These are phyloP conservation scores for Ceratobasidium sp. DNA, from an alignment of 1,284 basidiomycete species.

Conservation along the genomic window DNA sequence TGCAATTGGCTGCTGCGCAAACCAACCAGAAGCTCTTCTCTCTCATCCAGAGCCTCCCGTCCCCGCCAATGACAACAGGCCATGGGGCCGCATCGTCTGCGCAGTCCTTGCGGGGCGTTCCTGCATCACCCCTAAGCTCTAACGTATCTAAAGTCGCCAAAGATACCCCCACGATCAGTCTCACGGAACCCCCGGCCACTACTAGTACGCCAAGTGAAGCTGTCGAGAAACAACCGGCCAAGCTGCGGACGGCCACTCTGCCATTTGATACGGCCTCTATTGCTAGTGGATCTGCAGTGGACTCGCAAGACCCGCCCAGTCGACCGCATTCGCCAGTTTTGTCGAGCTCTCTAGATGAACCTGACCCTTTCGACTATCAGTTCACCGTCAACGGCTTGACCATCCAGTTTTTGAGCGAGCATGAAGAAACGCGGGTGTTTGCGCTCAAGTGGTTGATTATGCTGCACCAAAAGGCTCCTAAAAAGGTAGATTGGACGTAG, in stretches of 20 bases:
- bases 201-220: conserved; percentile 32
- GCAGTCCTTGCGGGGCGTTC: conserved; percentile 21
- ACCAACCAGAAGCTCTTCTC: conserved; percentile 86
- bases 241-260: conserved; percentile 26
- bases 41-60: conserved; percentile 85
- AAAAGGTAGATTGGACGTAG: conserved; percentile 66
- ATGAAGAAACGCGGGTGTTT: conserved; percentile 94
- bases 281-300: conserved; percentile 50
- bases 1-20: conserved; percentile 83
- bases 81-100: conserved; percentile 14
- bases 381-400: conserved; percentile 91
- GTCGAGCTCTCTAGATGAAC: conserved; percentile 55
- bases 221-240: conserved; percentile 28
- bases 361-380: conserved; percentile 91
- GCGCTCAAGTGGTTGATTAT: conserved; percentile 98
- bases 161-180: conserved; percentile 1
- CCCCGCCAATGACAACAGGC: conserved; percentile 61
- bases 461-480: conserved; percentile 96
- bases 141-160: neutral
- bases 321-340: conserved; percentile 49
- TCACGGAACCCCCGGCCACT: conserved; percentile 44
- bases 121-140: conserved; percentile 9
- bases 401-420: conserved; percentile 92
- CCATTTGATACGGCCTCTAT: conserved; percentile 29
- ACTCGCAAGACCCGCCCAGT: conserved; percentile 54